Percentiles rank a stretch among this genome's conserved stretches.
These are phyloP conservation scores for Porphyridium purpureum DNA, from an alignment of 23 red algal species.

Conservation along the genomic window DNA sequence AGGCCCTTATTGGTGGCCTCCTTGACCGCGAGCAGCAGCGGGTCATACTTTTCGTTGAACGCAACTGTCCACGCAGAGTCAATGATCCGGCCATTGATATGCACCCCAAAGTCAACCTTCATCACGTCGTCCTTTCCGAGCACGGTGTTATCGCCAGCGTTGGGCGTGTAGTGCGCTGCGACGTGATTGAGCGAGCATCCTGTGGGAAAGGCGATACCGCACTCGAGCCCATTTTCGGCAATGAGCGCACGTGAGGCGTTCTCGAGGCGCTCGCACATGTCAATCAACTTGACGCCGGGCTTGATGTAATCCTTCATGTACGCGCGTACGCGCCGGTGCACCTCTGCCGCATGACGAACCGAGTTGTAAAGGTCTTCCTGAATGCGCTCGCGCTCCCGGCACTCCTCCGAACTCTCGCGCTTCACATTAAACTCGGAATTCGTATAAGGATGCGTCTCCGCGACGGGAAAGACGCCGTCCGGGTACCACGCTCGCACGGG, in stretches of 20 bases:
- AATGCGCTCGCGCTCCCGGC: slow-evolving; percentile 80
- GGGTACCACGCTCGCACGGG: slow-evolving; percentile 52
- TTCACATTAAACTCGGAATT: slow-evolving; percentile 38
- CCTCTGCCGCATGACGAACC: slow-evolving; percentile 60
- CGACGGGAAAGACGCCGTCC: slow-evolving; percentile 36
- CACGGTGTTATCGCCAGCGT: slow-evolving; percentile 86
- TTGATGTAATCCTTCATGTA: slow-evolving; percentile 84
- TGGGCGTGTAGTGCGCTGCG: slow-evolving; percentile 97
- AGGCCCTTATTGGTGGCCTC: slow-evolving; percentile 89
- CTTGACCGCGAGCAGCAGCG: slow-evolving; percentile 67
- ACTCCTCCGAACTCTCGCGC: slow-evolving; percentile 53
- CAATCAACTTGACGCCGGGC: slow-evolving; percentile 80
- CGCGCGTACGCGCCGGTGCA: slow-evolving; percentile 65
- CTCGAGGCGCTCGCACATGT: slow-evolving; percentile 97
- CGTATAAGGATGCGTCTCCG: slow-evolving; percentile 52
- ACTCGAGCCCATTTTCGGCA: slow-evolving; percentile 54
- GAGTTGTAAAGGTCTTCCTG: slow-evolving; percentile 40
- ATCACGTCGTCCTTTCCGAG: slow-evolving; percentile 84
- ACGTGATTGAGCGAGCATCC: slow-evolving; percentile 99
- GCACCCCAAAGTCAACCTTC: slow-evolving; percentile 97
- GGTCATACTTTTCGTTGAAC: slow-evolving; percentile 78
- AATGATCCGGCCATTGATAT: slow-evolving; percentile 94
- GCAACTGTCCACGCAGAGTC: slow-evolving; percentile 91
- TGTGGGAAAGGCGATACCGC: slow-evolving; percentile 93
- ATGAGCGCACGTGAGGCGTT: slow-evolving; percentile 61